These are phyloP conservation scores for Kwoniella shandongensis DNA, from an alignment of 768 basidiomycete species.

Conservation along the genomic window DNA sequence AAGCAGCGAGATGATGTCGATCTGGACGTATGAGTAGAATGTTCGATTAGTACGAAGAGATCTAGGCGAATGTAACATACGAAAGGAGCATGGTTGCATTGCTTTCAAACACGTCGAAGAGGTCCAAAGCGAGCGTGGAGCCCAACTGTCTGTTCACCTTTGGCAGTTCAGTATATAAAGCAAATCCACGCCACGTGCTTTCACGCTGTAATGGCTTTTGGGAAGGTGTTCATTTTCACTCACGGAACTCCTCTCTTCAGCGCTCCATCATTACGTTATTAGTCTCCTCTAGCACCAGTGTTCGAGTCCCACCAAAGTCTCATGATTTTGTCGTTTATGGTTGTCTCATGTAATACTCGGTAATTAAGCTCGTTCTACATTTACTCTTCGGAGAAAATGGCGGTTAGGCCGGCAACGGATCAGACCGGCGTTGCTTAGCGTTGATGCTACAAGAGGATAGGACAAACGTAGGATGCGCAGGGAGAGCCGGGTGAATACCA, in stretches of 20 bases:
- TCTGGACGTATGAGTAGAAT: too few relatives aligned
- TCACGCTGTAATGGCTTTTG: constrained; percentile 46
- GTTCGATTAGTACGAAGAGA: too few relatives aligned
- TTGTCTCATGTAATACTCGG: constrained; percentile 26
- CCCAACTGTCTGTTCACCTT: too few relatives aligned
- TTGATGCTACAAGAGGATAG: constrained; percentile 45
- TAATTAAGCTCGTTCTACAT: constrained; percentile 43
- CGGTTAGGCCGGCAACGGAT: constrained; percentile 51
- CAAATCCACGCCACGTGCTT: neutral
- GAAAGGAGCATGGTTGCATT: too few relatives aligned
- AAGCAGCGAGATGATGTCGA: too few relatives aligned
- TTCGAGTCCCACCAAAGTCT: constrained; percentile 46
- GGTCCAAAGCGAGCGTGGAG: too few relatives aligned
- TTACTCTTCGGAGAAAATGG: constrained; percentile 8
- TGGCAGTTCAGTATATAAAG: too few relatives aligned
- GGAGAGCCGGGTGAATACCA: constrained; percentile 47
- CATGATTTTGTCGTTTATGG: constrained; percentile 34
- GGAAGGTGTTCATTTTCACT: constrained; percentile 42
- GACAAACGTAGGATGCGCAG: constrained; percentile 47
- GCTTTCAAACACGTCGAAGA: too few relatives aligned
- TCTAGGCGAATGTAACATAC: too few relatives aligned
- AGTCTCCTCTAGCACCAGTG: constrained; percentile 50
- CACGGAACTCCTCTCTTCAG: constrained; percentile 46
- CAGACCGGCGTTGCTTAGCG: constrained; percentile 47
- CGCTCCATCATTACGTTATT: constrained; percentile 38